phyloP scores from a whole-genome alignment of 2,329 filamentous ascomycete genomes.

The Emergomyces orientalis region DNA sequence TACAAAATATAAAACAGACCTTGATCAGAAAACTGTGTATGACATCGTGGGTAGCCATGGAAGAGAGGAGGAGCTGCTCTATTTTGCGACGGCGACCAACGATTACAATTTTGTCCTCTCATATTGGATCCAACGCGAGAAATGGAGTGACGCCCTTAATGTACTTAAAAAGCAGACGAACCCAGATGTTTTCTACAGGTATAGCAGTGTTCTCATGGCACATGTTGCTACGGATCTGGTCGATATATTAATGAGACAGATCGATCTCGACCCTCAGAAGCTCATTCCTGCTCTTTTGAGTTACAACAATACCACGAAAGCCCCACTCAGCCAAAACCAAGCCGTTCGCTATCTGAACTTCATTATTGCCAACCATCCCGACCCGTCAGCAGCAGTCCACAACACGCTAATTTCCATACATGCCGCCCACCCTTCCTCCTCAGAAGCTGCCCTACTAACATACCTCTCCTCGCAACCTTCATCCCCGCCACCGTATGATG shows the following conservation, averaged over 20 bases:
- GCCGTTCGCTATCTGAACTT: constrained; percentile 89
- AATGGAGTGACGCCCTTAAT: constrained; percentile 76
- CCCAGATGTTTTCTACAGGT: constrained; percentile 88
- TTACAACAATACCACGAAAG: constrained; percentile 68
- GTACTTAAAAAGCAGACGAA: constrained; percentile 91
- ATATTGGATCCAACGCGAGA: constrained; percentile 94
- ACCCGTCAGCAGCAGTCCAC: constrained; percentile 76
- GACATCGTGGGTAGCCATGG: constrained; percentile 94
- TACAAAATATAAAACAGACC: constrained; percentile 69
- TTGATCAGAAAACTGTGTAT: constrained; percentile 87
- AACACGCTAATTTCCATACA: constrained; percentile 96
- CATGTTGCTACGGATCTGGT: constrained; percentile 76
- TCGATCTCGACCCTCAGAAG: constrained; percentile 71
- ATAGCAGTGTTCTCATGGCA: constrained; percentile 92
- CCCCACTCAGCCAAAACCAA: constrained; percentile 68
- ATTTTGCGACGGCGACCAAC: constrained; percentile 77
- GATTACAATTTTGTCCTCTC: constrained; percentile 92
- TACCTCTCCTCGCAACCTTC: constrained; percentile 90
- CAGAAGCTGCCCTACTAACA: constrained; percentile 74
- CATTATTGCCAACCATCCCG: constrained; percentile 73
- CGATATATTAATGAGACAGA: constrained; percentile 91
- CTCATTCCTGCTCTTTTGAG: constrained; percentile 89
- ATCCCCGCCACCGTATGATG: constrained; percentile 76
- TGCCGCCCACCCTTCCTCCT: constrained; percentile 70
- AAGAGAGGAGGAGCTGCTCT: constrained; percentile 82